Percentiles rank a stretch among this genome's conserved stretches.
Evolutionary conservation across 1,139 yeast genomes (phyloP).

Genomic region (Meyerozyma smithsonii): DNA sequence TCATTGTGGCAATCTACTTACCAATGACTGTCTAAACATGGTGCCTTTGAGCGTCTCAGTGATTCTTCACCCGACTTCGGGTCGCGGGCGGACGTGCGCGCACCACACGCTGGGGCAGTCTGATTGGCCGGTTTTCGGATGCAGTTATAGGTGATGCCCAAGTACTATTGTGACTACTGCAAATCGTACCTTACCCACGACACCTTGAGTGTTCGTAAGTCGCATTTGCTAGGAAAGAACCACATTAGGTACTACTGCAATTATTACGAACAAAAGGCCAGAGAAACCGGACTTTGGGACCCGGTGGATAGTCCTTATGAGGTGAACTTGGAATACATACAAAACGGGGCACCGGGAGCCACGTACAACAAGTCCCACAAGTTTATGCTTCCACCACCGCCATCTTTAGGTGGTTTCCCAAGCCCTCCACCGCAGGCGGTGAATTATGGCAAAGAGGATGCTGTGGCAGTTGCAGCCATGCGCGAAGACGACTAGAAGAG

Average conservation of each 20-base stretch:
- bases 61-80: conserved; percentile 3
- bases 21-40: conserved; percentile 44
- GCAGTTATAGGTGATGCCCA: conserved; percentile 35
- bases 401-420: conserved; percentile 31
- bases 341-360: conserved; percentile 44
- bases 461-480: background rate
- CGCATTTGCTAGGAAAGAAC: conserved; percentile 76
- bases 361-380: conserved; percentile 4
- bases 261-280: conserved; percentile 62
- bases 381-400: conserved; percentile 37
- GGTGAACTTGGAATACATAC: conserved; percentile 33
- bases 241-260: conserved; percentile 73
- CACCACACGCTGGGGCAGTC: background rate
- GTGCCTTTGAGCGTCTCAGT: conserved; percentile 7
- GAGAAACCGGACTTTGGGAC: conserved; percentile 43
- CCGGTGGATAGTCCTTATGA: conserved; percentile 37
- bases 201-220: conserved; percentile 78
- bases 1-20: conserved; percentile 21
- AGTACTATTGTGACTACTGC: conserved; percentile 84
- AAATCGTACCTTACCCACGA: conserved; percentile 84
- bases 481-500: background rate
- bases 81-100: conserved; percentile 2
- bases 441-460: conserved; percentile 1
- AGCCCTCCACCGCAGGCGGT: conserved; percentile 37
- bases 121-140: conserved; percentile 5